Evolutionary conservation across 2,329 filamentous ascomycete genomes (phyloP).

Genomic region (Fusarium sp.): DNA sequence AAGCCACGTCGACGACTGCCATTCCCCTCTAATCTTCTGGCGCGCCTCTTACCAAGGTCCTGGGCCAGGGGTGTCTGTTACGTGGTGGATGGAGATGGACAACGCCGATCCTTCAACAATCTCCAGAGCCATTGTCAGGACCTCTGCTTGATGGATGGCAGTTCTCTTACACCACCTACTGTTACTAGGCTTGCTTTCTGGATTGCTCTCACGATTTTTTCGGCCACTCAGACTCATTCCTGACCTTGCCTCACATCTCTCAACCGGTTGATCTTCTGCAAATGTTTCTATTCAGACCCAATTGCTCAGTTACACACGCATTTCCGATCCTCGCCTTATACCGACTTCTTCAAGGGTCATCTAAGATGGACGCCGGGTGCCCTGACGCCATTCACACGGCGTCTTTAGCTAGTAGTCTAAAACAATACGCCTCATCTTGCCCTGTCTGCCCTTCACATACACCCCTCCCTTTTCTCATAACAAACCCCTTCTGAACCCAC

Average conservation of each 20-base stretch:
- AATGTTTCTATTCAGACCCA: conserved; percentile 4
- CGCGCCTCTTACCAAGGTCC: conserved; percentile 43
- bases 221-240: conserved; percentile 40
- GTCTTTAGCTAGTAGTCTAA: conserved; percentile 39
- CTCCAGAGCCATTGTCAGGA: conserved; percentile 39
- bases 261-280: conserved; percentile 5
- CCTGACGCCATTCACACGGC: conserved; percentile 41
- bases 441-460: conserved; percentile 34
- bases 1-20: conserved; percentile 43
- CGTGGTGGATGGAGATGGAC: conserved; percentile 36
- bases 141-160: conserved; percentile 21
- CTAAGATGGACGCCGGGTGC: conserved; percentile 14
- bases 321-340: conserved; percentile 10
- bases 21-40: conserved; percentile 45
- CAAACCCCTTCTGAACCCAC: conserved; percentile 28
- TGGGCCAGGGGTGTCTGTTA: conserved; percentile 42
- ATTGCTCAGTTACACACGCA: conserved; percentile 24
- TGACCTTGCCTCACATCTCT: conserved; percentile 31
- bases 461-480: conserved; percentile 32
- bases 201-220: conserved; percentile 29
- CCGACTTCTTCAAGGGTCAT: conserved; percentile 13
- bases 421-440: conserved; percentile 45
- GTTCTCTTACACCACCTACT: conserved; percentile 19
- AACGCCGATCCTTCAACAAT: conserved; percentile 45
- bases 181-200: conserved; percentile 15